phyloP scores from a whole-genome alignment of 305 asterid species.

The Fraxinus platypoda region DNA sequence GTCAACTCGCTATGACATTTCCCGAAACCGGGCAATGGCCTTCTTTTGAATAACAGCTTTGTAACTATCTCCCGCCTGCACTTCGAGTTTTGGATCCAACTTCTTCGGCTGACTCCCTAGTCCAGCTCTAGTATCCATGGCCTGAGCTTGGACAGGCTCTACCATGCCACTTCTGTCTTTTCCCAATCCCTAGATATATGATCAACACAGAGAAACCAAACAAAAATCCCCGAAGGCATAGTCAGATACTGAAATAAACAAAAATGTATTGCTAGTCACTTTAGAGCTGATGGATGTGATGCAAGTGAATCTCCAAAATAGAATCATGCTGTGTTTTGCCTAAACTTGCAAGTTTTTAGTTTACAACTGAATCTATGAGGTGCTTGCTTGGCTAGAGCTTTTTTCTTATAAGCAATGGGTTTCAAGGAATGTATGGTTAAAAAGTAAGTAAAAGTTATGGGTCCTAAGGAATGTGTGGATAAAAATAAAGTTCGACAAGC shows the following conservation, averaged over 20 bases:
- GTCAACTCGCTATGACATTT: slow-evolving; percentile 59
- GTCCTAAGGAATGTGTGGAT: not conserved
- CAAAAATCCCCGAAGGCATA: slow-evolving; percentile 13
- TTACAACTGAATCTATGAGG: not conserved
- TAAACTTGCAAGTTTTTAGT: not conserved
- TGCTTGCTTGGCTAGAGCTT: not conserved
- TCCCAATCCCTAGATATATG: slow-evolving; percentile 73
- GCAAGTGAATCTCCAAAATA: slow-evolving; percentile 24
- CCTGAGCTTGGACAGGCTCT: slow-evolving; percentile 89
- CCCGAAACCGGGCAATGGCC: slow-evolving; percentile 95
- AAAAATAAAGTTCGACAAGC: not conserved
- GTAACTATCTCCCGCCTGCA: slow-evolving; percentile 97
- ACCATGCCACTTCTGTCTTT: slow-evolving; percentile 96
- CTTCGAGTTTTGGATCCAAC: slow-evolving; percentile 80
- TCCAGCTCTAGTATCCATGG: slow-evolving; percentile 77
- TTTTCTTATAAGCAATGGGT: not conserved
- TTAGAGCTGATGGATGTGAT: slow-evolving; percentile 17
- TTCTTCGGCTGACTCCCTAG: slow-evolving; percentile 88
- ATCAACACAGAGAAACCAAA: slow-evolving; percentile 39
- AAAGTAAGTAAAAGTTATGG: not conserved
- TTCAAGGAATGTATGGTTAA: not conserved
- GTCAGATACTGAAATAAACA: slow-evolving; percentile 1
- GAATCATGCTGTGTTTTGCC: not conserved
- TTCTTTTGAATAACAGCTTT: slow-evolving; percentile 93
- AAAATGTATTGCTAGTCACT: slow-evolving; percentile 32